phyloP scores from a whole-genome alignment of 805 yeast species.

The Saturnispora saitoi region DNA sequence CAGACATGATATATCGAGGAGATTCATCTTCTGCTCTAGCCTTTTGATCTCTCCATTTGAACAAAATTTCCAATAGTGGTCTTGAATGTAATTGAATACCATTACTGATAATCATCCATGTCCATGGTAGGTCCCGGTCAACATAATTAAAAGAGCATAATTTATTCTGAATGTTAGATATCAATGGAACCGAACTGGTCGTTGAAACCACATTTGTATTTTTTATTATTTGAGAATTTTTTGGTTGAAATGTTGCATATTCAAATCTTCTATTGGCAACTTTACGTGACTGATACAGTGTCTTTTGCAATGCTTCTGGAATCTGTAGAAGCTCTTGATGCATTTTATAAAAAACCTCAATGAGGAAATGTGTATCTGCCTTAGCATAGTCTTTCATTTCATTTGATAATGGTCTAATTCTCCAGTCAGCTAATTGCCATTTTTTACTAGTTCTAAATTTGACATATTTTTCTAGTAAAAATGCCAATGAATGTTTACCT shows the following conservation, averaged over 20 bases:
- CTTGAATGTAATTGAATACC: constrained; percentile 49
- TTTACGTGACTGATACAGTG: constrained; percentile 63
- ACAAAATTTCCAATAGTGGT: constrained; percentile 51
- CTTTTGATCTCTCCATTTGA: constrained; percentile 71
- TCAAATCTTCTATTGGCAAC: constrained; percentile 81
- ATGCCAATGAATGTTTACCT: constrained; percentile 79
- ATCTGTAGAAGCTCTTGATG: constrained; percentile 50
- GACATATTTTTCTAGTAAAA: constrained; percentile 69
- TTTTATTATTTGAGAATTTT: constrained; percentile 12
- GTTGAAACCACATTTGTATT: constrained; percentile 24
- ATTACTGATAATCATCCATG: constrained; percentile 50
- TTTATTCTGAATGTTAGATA: constrained; percentile 13
- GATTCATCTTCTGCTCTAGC: constrained; percentile 83
- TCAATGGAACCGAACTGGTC: constrained; percentile 24
- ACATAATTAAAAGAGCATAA: constrained; percentile 40
- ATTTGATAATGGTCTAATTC: constrained; percentile 71
- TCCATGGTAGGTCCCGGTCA: constrained; percentile 54
- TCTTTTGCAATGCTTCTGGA: constrained; percentile 41
- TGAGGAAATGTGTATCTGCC: constrained; percentile 87
- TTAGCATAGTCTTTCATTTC: constrained; percentile 83
- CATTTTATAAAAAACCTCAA: constrained; percentile 70
- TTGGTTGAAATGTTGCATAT: constrained; percentile 57
- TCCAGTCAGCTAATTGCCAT: constrained; percentile 96
- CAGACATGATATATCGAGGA: constrained; percentile 73
- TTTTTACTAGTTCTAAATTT: constrained; percentile 83